A percentile compares a stretch with the other conserved stretches of the same genome.
Evolutionary conservation across 202 grass and related monocot genomes (phyloP).

Genomic region (Dendrocalamus latiflorus): DNA sequence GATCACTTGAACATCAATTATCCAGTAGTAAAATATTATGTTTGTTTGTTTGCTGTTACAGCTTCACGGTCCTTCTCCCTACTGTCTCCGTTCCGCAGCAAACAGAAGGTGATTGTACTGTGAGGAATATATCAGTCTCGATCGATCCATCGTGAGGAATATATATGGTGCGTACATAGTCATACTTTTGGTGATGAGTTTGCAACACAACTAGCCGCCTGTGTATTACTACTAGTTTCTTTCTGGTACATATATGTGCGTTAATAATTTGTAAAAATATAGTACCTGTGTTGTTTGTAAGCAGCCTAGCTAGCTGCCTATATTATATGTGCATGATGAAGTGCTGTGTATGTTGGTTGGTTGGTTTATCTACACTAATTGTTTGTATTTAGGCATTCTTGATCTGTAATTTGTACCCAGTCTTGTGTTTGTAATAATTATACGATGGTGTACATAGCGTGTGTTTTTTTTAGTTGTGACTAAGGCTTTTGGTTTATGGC

Average conservation of each 20-base stretch:
- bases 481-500: too few relatives aligned
- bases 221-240: not conserved
- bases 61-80: conserved; percentile 80
- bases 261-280: not conserved
- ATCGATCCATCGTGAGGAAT: not conserved
- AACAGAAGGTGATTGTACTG: conserved; percentile 64
- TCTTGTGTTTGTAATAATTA: not conserved
- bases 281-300: not conserved
- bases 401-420: not conserved
- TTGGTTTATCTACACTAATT: not conserved
- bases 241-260: not conserved
- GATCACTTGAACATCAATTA: not conserved
- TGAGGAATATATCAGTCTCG: not conserved
- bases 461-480: too few relatives aligned
- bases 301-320: not conserved
- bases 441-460: not conserved
- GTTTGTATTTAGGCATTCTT: not conserved
- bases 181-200: not conserved
- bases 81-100: conserved; percentile 74
- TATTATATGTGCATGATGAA: not conserved
- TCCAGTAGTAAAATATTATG: not conserved
- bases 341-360: not conserved
- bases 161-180: not conserved
- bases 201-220: too few relatives aligned
- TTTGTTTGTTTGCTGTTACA: conserved; percentile 32